A percentile compares a stretch with the other conserved stretches of the same genome.
phyloP scores from a whole-genome alignment of 768 basidiomycete genomes.

The Trametes maxima region DNA sequence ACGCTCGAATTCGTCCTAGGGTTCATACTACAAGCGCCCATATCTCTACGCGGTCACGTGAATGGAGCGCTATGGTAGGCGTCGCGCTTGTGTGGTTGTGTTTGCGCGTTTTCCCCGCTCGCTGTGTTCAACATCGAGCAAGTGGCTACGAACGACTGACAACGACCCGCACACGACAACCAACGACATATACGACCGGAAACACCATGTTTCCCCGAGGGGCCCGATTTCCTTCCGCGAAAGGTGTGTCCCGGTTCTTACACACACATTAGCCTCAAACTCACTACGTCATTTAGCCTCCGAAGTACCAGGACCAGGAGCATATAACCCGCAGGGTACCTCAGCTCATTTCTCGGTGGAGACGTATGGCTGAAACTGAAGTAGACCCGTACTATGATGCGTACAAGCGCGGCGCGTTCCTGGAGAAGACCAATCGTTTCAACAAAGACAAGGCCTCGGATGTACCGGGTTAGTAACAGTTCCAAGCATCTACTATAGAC shows the following conservation, averaged over 20 bases:
- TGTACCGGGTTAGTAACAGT: conserved; percentile 42
- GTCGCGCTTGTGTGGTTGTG: neutral
- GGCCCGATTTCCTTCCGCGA: conserved; percentile 41
- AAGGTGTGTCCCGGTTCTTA: conserved; percentile 11
- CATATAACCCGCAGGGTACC: conserved; percentile 49
- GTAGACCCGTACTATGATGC: conserved; percentile 49
- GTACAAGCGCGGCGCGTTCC: conserved; percentile 60
- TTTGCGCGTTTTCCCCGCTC: neutral
- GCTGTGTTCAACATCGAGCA: conserved; percentile 1
- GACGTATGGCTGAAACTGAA: neutral
- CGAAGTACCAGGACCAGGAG: conserved; percentile 55
- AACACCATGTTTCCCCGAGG: conserved; percentile 49
- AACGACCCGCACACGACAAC: conserved; percentile 1
- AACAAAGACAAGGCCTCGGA: conserved; percentile 45
- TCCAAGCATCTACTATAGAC: neutral
- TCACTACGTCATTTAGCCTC: conserved; percentile 36
- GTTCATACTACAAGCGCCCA: no score
- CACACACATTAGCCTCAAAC: neutral
- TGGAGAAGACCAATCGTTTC: conserved; percentile 60
- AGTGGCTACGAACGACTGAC: neutral
- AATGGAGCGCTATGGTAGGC: neutral
- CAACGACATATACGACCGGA: neutral
- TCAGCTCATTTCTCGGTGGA: neutral
- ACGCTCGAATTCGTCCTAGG: no score
- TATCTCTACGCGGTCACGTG: conserved; percentile 10